phyloP scores from a whole-genome alignment of 2,329 filamentous ascomycete species.

The Pestalotiopsis sp. region DNA sequence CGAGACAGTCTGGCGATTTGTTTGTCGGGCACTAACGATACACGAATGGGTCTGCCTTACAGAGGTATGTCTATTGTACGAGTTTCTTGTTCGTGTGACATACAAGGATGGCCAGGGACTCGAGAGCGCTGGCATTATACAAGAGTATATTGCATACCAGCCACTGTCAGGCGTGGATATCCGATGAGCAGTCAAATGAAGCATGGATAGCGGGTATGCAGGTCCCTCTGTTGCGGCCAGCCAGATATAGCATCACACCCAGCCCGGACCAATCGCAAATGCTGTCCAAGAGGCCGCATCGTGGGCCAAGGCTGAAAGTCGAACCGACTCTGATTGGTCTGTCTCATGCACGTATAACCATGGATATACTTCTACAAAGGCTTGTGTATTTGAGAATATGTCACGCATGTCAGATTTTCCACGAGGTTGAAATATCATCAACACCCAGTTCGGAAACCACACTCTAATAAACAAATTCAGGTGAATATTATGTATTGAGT shows the following conservation, averaged over 20 bases:
- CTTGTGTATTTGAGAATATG: too few relatives aligned
- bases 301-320: too few relatives aligned
- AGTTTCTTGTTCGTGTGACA: constrained; percentile 21
- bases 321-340: too few relatives aligned
- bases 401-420: too few relatives aligned
- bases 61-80: constrained; percentile 20
- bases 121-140: constrained; percentile 23
- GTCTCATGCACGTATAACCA: too few relatives aligned
- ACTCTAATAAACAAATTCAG: too few relatives aligned
- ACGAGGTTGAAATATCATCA: too few relatives aligned
- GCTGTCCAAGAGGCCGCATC: background rate
- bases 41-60: constrained; percentile 22
- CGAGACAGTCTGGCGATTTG: constrained; percentile 12
- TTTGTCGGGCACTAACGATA: constrained; percentile 28
- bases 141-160: constrained; percentile 23
- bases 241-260: background rate
- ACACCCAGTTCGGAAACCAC: too few relatives aligned
- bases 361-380: too few relatives aligned
- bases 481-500: too few relatives aligned
- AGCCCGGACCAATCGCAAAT: background rate
- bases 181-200: too few relatives aligned
- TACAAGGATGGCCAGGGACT: constrained; percentile 21
- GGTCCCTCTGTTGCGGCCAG: background rate
- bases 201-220: background rate
- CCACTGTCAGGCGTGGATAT: constrained; percentile 12